Conservation (phyloP, 768 basidiomycete species). For the Auricularia sp. region DNA sequence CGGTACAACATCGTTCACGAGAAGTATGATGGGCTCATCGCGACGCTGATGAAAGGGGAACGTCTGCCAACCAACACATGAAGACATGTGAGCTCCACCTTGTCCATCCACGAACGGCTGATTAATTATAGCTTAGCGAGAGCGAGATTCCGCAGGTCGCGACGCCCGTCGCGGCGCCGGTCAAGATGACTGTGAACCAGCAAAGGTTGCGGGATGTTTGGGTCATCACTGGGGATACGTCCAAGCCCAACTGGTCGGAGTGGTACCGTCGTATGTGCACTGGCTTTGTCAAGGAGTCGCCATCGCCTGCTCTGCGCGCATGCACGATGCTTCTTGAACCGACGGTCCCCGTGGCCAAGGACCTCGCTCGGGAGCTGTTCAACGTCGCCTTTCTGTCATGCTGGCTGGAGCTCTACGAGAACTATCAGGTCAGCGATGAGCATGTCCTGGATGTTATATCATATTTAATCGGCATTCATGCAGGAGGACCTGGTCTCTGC, state of each 20-base stretch:
- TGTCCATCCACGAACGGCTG: conserved; percentile 20
- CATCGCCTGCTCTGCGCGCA: conserved; percentile 36
- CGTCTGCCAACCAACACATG: conserved; percentile 55
- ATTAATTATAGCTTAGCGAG: not conserved
- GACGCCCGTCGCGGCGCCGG: conserved; percentile 45
- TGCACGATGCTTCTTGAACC: conserved; percentile 33
- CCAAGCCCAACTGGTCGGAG: conserved; percentile 32
- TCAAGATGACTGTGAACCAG: conserved; percentile 72
- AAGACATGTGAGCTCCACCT: conserved; percentile 18
- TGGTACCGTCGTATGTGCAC: conserved; percentile 35
- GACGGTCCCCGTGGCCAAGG: conserved; percentile 32
- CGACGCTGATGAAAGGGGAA: conserved; percentile 86
- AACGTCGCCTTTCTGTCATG: conserved; percentile 42
- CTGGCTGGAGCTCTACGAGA: conserved; percentile 36
- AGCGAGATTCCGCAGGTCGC: not conserved
- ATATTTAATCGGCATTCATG: not conserved
- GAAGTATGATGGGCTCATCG: conserved; percentile 79
- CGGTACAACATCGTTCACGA: conserved; percentile 68
- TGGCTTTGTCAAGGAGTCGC: conserved; percentile 38
- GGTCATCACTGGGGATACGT: conserved; percentile 30
- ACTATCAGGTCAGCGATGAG: conserved; percentile 28
- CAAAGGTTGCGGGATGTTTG: conserved; percentile 35
- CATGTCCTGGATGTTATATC: conserved; percentile 2
- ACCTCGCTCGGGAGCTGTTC: conserved; percentile 34
- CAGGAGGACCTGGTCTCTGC: conserved; percentile 36